phyloP scores from a whole-genome alignment of 2,329 filamentous ascomycete species.

The Aspergillus cejpii region DNA sequence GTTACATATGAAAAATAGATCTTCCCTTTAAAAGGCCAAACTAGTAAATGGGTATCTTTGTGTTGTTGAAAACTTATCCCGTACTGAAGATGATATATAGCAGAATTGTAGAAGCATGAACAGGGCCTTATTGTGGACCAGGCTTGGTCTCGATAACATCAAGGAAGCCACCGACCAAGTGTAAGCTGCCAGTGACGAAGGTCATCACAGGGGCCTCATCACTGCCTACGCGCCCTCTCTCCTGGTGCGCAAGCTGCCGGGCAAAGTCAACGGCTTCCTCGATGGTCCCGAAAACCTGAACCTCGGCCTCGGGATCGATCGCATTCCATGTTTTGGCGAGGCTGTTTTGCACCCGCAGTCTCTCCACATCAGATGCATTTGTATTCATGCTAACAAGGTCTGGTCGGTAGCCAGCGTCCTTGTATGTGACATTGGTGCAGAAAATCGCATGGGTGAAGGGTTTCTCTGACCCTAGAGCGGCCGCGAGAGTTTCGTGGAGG shows the following conservation, averaged over 20 bases:
- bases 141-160: conserved; percentile 58
- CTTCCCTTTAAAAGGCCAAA: too few relatives aligned
- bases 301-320: conserved; percentile 47
- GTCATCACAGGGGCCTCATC: conserved; percentile 50
- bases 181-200: conserved; percentile 74
- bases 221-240: conserved; percentile 23
- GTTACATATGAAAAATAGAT: too few relatives aligned
- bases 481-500: conserved; percentile 53
- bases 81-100: conserved; percentile 4
- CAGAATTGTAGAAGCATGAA: background rate
- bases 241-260: conserved; percentile 39
- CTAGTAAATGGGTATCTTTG: conserved; percentile 11
- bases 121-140: conserved; percentile 9
- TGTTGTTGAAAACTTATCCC: conserved; percentile 17
- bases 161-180: conserved; percentile 73
- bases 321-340: conserved; percentile 57
- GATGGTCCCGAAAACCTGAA: conserved; percentile 58
- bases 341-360: conserved; percentile 59
- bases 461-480: conserved; percentile 34
- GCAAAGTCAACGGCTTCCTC: conserved; percentile 61
- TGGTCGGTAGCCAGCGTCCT: conserved; percentile 53
- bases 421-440: conserved; percentile 68
- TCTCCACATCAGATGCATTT: conserved; percentile 52
- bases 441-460: conserved; percentile 71
- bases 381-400: conserved; percentile 59